Conservation (phyloP, 1,139 yeast species). For the Sugiyamaella neomexicana region DNA sequence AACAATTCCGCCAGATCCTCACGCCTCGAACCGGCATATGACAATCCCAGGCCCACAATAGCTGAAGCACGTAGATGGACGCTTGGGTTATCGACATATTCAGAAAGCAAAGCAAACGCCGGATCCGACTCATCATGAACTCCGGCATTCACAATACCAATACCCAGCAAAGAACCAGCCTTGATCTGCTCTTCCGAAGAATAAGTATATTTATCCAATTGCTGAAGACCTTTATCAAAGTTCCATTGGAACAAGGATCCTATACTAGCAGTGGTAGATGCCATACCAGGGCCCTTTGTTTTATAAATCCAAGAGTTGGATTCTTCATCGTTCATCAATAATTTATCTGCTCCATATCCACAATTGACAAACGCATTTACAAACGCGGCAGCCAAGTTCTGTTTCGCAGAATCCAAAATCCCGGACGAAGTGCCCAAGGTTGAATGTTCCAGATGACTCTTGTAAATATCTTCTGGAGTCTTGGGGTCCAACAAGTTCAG, state of each 20-base stretch:
- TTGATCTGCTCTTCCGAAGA: conserved; percentile 83
- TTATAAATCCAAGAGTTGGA: conserved; percentile 84
- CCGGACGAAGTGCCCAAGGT: conserved; percentile 59
- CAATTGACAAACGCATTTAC: conserved; percentile 89
- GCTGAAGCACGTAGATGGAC: conserved; percentile 72
- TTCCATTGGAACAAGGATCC: conserved; percentile 95
- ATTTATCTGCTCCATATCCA: conserved; percentile 85
- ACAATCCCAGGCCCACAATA: conserved; percentile 87
- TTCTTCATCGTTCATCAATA: conserved; percentile 63
- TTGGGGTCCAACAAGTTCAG: conserved; percentile 85
- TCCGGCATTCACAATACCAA: conserved; percentile 91
- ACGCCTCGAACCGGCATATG: conserved; percentile 92
- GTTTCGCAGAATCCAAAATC: conserved; percentile 90
- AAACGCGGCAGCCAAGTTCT: conserved; percentile 91
- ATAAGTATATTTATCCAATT: conserved; percentile 83
- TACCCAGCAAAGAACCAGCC: conserved; percentile 96
- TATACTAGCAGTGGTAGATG: conserved; percentile 90
- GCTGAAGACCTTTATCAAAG: conserved; percentile 82
- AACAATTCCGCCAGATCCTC: conserved; percentile 77
- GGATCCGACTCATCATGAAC: conserved; percentile 97
- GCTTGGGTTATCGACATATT: conserved; percentile 60
- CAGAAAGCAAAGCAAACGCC: conserved; percentile 77
- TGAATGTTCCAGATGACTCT: conserved; percentile 79
- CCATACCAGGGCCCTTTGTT: conserved; percentile 90
- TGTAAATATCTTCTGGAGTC: conserved; percentile 93